Base-by-base conservation (phyloP, 768 basidiomycete genomes). In the Boletus subcaerulescens region DNA sequence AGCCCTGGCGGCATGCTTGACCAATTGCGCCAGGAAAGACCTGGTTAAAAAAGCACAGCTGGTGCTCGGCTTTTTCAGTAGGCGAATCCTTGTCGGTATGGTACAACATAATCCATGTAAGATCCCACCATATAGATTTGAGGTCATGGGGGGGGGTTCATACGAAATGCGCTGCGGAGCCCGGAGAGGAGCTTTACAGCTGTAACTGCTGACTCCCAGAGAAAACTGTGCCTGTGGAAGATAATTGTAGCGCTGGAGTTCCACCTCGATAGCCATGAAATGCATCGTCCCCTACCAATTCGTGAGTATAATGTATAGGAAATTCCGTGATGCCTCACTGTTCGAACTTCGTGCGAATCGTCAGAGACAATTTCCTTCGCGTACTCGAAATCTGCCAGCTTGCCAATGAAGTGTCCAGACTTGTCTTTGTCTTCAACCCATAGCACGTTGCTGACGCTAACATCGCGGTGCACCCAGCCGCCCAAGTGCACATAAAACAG, bases 71-170 rank as follows among this genome's bases (percentile, higher is more conserved):
- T 3, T 20, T 2, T 39, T 7, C 3, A 7, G 26, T 29, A 3
- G 48, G 48, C 17, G 48, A 40, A 5, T 40, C 1, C 38, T 12
- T 35, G 41, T 51, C 42, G 1, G 50, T 51, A 3, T 51, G 15
- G 14, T n/a, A 18, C 13, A 43, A 51, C 11, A 61, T 13, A 38
- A 45, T 5, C 60, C 60, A 61, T 6, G 43, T 45, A 7, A n/a
- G 12, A 5, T 39, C 15, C 60, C 60, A 62, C 60, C 53, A 63
- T 3, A 2, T 5, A 14, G 56, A 63, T 41, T 61, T 52, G 2
- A 61, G 22, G 32, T 63, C 61, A 38, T 62, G 53, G 3, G 58
- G 56, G 56, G 17, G 22, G 20, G 39, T 62, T 62, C 61, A 61
- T 56, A 13, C 46, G 53, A 4, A 62, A 61, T 1, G 58, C 26